Percentiles rank a stretch among this genome's conserved stretches.
phyloP scores from a whole-genome alignment of 352 stramenopile species.

The Phytophthora chlamydospora region DNA sequence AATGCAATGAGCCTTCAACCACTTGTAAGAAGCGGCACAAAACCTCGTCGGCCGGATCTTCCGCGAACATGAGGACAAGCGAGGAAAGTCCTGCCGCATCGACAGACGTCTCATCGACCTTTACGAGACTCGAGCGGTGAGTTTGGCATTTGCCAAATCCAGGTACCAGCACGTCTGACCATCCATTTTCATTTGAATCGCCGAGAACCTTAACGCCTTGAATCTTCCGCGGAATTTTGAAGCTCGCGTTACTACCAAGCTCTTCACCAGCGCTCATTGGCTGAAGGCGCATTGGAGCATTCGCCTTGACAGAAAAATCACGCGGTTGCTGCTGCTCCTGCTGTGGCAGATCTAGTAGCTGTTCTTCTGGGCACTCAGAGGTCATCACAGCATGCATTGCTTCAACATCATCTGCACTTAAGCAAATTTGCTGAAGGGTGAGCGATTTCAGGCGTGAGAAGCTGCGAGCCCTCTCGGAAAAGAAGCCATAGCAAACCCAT shows the following conservation, averaged over 20 bases:
- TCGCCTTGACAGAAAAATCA: not conserved
- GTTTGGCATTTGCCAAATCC: slow-evolving; percentile 17
- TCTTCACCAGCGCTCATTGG: slow-evolving; percentile 3
- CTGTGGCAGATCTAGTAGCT: not conserved
- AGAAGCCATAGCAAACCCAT: slow-evolving; percentile 7
- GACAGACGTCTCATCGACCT: not conserved
- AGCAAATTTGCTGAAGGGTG: not conserved
- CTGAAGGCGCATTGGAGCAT: not conserved
- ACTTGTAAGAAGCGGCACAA: not conserved
- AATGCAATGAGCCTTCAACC: slow-evolving; percentile 5
- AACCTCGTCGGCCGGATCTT: slow-evolving; percentile 6
- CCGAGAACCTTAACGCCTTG: not conserved
- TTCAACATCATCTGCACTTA: not conserved
- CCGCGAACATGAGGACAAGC: slow-evolving; percentile 1
- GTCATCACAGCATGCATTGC: not conserved
- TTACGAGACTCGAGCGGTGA: slow-evolving; percentile 1
- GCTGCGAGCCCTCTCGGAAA: not conserved
- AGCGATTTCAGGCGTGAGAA: not conserved
- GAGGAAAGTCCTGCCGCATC: not conserved
- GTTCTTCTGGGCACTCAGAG: not conserved
- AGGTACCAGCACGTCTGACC: slow-evolving; percentile 4
- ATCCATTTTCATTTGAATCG: not conserved
- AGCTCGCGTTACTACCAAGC: not conserved
- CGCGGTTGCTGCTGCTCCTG: not conserved
- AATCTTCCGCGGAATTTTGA: slow-evolving; percentile 1